Evolutionary conservation across 306 rosid genomes (phyloP), one percentile per base, ranked within the genome.

Genomic region (Hylodesmum podocarpum): DNA sequence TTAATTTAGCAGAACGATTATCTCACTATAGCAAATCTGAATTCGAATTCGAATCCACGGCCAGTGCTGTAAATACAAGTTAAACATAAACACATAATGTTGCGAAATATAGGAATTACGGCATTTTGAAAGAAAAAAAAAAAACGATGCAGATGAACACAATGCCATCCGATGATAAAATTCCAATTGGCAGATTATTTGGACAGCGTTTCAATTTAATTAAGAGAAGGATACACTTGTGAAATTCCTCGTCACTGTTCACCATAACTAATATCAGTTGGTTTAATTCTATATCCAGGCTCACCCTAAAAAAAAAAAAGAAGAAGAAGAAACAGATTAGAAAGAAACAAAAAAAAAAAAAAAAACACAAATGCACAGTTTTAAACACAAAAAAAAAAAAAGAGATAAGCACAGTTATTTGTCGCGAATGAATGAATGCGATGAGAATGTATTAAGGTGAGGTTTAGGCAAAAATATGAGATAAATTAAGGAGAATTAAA

Each of bases 221-320:
- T 37, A 29, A 80, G 29, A 4, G 57, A 37, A 77, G 83, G 83
- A 74, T 78, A 88, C 90, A 25, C 41, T 75, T 79, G 75, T 75
- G 75, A 21, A 79, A 70, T 75, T 71, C 76, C 84, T 77, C 67
- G 33, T 75, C 81, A 33, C 83, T 69, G 6, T 82, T 77, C 90
- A 86, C 86, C 28, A 50, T 50, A 77, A 81, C 68, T 28, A 57
- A 55, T 18, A 55, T 18, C 34, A 8, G 36, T 58, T n/a, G n/a
- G 67, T 67, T 40, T 64, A 3, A 36, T n/a, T n/a, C n/a, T n/a
- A n/a, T n/a, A 62, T 31, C 40, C 41, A 46, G 33, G 12, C 15
- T 43, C 50, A 37, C 14, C 73, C 86, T 84, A 25, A 28, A 82
- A 82, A 12, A 16, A 43, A 65, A 10, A 15, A 5, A 11, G 22